These are phyloP conservation scores for Volvox carteri DNA, from an alignment of 163 green algal genomes.

Conservation along the genomic window DNA sequence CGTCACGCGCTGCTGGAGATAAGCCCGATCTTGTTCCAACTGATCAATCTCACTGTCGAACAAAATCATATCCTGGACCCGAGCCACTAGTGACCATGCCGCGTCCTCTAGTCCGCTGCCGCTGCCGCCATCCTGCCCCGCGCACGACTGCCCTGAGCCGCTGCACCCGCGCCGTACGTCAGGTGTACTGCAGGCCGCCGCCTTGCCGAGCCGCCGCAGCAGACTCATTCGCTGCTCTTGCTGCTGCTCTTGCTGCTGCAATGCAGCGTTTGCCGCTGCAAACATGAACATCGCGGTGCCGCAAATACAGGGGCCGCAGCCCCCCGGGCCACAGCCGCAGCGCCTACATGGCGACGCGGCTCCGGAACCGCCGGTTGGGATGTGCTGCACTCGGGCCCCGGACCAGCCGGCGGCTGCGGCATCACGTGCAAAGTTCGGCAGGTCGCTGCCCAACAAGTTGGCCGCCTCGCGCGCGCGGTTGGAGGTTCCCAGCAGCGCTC, in stretches of 20 bases:
- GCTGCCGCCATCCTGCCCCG: neutral
- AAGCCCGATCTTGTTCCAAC: conserved; percentile 47
- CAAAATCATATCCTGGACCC: conserved; percentile 38
- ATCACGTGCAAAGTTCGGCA: conserved; percentile 16
- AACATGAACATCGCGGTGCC: too few species aligned
- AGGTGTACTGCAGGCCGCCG: neutral
- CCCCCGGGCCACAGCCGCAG: too few species aligned
- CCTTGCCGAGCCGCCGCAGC: neutral
- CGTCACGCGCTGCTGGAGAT: neutral
- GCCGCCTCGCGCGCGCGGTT: conserved; percentile 19
- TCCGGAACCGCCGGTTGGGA: neutral
- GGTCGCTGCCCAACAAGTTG: conserved; percentile 31
- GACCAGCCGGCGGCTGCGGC: conserved; percentile 24
- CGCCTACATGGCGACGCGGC: neutral
- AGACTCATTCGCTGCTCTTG: neutral
- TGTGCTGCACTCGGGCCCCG: neutral
- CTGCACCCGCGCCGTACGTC: neutral
- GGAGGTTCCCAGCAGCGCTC: neutral
- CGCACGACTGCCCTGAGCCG: neutral
- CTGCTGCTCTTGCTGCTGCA: neutral
- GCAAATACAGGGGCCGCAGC: too few species aligned
- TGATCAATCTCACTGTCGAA: conserved; percentile 53
- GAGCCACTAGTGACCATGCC: neutral
- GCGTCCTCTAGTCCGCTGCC: neutral
- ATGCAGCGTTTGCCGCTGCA: neutral